phyloP scores from a whole-genome alignment of 805 yeast species.

The Candida ficus region DNA sequence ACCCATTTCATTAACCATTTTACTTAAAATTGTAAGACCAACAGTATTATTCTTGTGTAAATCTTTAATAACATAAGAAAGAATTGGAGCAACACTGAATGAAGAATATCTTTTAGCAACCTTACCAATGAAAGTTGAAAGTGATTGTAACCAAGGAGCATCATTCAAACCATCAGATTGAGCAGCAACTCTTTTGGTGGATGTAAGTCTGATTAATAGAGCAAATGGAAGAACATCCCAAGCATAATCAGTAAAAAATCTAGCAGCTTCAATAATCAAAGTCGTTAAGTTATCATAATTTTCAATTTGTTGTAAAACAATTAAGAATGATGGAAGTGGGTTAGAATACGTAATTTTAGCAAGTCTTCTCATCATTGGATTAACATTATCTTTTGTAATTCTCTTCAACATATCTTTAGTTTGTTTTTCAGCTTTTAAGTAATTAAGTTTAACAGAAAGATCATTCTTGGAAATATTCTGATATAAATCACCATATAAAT shows the following conservation, averaged over 20 bases:
- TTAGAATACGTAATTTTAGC: constrained; percentile 69
- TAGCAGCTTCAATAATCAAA: constrained; percentile 72
- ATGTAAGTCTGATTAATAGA: constrained; percentile 61
- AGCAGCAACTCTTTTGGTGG: constrained; percentile 54
- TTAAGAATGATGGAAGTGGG: constrained; percentile 72
- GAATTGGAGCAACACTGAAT: constrained; percentile 59
- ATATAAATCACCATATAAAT: constrained; percentile 75
- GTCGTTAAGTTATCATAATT: constrained; percentile 84
- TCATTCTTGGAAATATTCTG: constrained; percentile 51
- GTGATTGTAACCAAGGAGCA: constrained; percentile 79
- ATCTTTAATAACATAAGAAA: constrained; percentile 55
- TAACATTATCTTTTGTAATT: constrained; percentile 73
- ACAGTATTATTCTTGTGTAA: constrained; percentile 55
- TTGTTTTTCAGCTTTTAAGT: constrained; percentile 66
- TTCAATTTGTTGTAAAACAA: constrained; percentile 76
- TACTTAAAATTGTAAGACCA: constrained; percentile 60
- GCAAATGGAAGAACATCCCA: constrained; percentile 84
- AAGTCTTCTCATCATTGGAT: constrained; percentile 64
- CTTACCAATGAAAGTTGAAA: constrained; percentile 74
- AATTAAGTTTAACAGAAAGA: constrained; percentile 51
- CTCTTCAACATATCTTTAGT: constrained; percentile 77
- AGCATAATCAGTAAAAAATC: constrained; percentile 66
- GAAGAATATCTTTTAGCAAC: constrained; percentile 47
- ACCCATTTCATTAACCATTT: constrained; percentile 65
- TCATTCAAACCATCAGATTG: constrained; percentile 80